A percentile compares a stretch with the other conserved stretches of the same genome.
Evolutionary conservation across 768 basidiomycete species (phyloP).

Genomic region (Hortiboletus flavorubellus): DNA sequence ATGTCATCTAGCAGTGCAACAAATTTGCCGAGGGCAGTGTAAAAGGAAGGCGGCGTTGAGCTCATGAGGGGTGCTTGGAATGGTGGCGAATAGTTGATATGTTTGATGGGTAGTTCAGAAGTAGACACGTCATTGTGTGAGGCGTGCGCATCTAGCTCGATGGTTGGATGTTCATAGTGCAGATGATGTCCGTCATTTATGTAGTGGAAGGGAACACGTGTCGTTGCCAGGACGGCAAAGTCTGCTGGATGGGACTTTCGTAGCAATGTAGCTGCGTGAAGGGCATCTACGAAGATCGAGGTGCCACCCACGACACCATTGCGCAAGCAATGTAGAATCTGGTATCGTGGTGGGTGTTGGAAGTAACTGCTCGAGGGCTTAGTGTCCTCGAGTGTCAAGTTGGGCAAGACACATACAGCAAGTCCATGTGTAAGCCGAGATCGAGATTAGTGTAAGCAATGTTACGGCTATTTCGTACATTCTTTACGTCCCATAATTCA

Average conservation of each 20-base stretch:
- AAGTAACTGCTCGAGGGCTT: constrained; percentile 63
- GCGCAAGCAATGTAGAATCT: constrained; percentile 86
- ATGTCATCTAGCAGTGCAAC: constrained; percentile 53
- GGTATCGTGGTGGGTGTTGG: constrained; percentile 86
- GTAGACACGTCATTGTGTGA: constrained; percentile 6
- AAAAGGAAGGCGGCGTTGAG: constrained; percentile 53
- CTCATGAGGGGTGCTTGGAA: constrained; percentile 80
- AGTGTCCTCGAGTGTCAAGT: not conserved
- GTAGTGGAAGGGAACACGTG: constrained; percentile 85
- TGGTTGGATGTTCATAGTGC: constrained; percentile 67
- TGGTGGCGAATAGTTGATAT: constrained; percentile 91
- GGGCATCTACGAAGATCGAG: constrained; percentile 84
- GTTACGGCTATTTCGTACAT: constrained; percentile 69
- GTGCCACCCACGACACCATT: constrained; percentile 81
- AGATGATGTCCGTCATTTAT: constrained; percentile 87
- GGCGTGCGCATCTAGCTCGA: constrained; percentile 49
- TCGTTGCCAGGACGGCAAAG: constrained; percentile 57
- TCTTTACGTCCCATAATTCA: constrained; percentile 82
- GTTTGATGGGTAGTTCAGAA: constrained; percentile 39
- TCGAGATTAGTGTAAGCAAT: constrained; percentile 94
- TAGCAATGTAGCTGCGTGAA: constrained; percentile 59
- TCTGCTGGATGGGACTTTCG: constrained; percentile 42
- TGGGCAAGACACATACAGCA: constrained; percentile 59
- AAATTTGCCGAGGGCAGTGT: constrained; percentile 60
- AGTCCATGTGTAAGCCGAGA: constrained; percentile 88